These are phyloP conservation scores for Backusella psychrophila DNA, from an alignment of 192 early-diverging fungal genomes.

Conservation along the genomic window DNA sequence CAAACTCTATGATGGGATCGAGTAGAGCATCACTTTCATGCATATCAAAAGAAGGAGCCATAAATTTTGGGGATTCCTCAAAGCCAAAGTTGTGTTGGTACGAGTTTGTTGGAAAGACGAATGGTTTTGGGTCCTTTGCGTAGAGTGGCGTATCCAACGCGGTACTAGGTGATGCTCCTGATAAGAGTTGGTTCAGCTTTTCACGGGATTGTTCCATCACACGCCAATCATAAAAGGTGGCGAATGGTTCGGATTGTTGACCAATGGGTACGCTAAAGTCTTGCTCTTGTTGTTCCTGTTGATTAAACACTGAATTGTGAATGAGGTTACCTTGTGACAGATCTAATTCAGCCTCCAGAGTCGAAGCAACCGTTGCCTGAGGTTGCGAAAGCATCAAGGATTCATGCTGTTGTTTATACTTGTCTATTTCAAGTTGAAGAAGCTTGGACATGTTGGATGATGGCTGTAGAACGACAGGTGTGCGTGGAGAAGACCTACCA, in stretches of 20 bases:
- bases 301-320: neutral
- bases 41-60: neutral
- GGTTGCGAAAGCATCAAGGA: conserved; percentile 5
- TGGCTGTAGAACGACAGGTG: neutral
- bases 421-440: conserved; percentile 12
- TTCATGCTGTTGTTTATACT: conserved; percentile 14
- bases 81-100: conserved; percentile 2
- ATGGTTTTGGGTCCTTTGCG: neutral
- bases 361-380: conserved; percentile 5
- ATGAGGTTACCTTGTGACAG: conserved; percentile 13
- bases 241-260: neutral
- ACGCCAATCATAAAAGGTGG: conserved; percentile 2
- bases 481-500: conserved; percentile 12
- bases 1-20: neutral
- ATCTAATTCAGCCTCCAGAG: conserved; percentile 20
- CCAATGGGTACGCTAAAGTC: neutral
- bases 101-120: neutral
- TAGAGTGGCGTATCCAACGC: neutral
- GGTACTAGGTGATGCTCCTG: neutral
- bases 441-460: conserved; percentile 7
- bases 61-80: neutral
- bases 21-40: neutral
- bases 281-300: neutral
- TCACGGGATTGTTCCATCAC: neutral
- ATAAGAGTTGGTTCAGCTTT: neutral